Conservation (phyloP, 2,329 filamentous ascomycete species). For the Fonsecaea nubica region DNA sequence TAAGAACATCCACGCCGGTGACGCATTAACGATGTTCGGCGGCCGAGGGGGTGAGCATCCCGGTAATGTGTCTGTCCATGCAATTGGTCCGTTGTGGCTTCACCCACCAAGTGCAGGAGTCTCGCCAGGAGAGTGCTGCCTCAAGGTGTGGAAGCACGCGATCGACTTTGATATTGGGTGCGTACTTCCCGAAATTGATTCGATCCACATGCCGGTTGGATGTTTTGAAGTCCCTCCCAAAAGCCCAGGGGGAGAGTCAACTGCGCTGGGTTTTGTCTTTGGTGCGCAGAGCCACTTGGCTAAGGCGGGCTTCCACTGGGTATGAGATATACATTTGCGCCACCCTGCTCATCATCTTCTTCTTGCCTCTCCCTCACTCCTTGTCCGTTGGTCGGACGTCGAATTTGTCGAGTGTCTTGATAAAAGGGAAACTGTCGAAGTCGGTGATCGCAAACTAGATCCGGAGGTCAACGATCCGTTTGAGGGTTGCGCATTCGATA, state of each 20-base stretch:
- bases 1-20: neutral
- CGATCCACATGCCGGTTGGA: neutral
- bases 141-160: neutral
- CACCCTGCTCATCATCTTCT: slow-evolving; percentile 12
- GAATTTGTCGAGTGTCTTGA: slow-evolving; percentile 30
- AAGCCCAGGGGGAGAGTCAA: neutral
- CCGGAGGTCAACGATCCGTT: slow-evolving; percentile 24
- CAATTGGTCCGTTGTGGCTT: neutral
- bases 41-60: neutral
- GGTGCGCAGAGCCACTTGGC: neutral
- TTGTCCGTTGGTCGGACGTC: slow-evolving; percentile 10
- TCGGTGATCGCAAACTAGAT: slow-evolving; percentile 34
- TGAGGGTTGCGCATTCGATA: slow-evolving; percentile 14
- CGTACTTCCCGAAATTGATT: neutral
- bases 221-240: neutral
- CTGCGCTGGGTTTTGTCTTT: neutral
- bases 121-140: neutral
- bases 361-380: slow-evolving; percentile 8
- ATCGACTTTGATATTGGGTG: neutral
- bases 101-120: neutral
- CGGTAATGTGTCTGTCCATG: neutral
- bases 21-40: neutral
- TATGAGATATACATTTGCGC: neutral
- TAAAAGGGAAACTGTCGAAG: slow-evolving; percentile 36
- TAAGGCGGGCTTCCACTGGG: neutral